Conservation (phyloP, 495 filamentous ascomycete species). For the Darksidea phi region DNA sequence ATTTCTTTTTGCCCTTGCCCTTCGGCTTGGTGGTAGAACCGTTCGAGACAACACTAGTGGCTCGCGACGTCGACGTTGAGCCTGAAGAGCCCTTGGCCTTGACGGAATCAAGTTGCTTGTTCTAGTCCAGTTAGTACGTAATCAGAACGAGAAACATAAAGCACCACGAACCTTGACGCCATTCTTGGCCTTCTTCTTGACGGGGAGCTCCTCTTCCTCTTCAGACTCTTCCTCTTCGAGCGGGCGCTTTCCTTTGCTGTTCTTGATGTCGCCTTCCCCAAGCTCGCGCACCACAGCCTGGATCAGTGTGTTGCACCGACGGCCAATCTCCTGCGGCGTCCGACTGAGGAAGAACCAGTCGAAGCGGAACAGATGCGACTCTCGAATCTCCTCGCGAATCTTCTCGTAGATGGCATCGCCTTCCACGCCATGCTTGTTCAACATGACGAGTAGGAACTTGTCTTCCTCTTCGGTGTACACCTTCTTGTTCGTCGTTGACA, state of each 20-base stretch:
- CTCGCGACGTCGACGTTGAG: constrained; percentile 55
- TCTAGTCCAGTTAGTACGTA: constrained; percentile 42
- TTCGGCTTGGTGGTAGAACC: constrained; percentile 50
- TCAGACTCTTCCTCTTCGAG: constrained; percentile 66
- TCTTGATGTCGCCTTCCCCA: constrained; percentile 52
- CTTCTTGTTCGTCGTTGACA: constrained; percentile 99
- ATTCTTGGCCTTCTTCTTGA: constrained; percentile 90
- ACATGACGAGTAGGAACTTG: constrained; percentile 87
- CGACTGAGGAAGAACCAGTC: constrained; percentile 98
- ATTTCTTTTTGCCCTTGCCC: constrained; percentile 49
- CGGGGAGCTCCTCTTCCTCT: constrained; percentile 68
- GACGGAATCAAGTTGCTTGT: constrained; percentile 60
- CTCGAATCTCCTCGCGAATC: constrained; percentile 64
- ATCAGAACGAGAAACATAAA: background rate
- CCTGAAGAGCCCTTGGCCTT: constrained; percentile 53
- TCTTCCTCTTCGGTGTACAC: constrained; percentile 99
- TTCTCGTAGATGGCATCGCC: constrained; percentile 44
- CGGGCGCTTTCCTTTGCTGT: constrained; percentile 65
- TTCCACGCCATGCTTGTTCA: constrained; percentile 81
- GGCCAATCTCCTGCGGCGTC: constrained; percentile 86
- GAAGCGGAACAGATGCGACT: constrained; percentile 92
- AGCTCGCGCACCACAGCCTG: constrained; percentile 94
- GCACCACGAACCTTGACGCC: constrained; percentile 60
- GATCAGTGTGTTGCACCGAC: constrained; percentile 89
- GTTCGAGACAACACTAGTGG: constrained; percentile 57